Percentiles rank a stretch among this genome's conserved stretches.
Evolutionary conservation across 805 yeast genomes (phyloP).

Genomic region (Yueomyces sinensis): DNA sequence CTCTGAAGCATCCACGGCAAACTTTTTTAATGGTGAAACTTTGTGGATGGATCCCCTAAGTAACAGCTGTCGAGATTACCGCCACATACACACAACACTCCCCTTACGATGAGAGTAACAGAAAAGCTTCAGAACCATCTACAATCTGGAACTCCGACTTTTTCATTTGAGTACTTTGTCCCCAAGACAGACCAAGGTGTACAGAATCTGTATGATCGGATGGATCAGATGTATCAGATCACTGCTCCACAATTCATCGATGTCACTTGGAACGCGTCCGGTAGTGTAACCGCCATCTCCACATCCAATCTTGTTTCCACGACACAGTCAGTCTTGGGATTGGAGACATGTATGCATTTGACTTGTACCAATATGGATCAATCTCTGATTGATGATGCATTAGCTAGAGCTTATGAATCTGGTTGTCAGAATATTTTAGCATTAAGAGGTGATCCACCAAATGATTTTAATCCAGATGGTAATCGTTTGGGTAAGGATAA

Average conservation of each 20-base stretch:
- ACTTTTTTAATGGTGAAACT: too few relatives aligned
- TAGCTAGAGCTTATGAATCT: slow-evolving; percentile 69
- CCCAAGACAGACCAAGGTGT: slow-evolving; percentile 97
- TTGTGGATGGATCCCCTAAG: too few relatives aligned
- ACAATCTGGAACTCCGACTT: slow-evolving; percentile 40
- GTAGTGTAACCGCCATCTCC: slow-evolving; percentile 58
- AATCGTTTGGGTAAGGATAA: slow-evolving; percentile 28
- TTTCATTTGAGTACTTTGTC: slow-evolving; percentile 92
- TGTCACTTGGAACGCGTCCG: slow-evolving; percentile 97
- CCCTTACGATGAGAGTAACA: slow-evolving; percentile 31
- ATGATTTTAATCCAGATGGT: slow-evolving; percentile 23
- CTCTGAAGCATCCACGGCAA: too few relatives aligned
- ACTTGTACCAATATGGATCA: slow-evolving; percentile 93
- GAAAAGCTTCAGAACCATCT: slow-evolving; percentile 25
- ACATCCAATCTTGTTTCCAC: slow-evolving; percentile 78
- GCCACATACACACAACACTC: too few relatives aligned
- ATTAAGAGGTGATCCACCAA: slow-evolving; percentile 89
- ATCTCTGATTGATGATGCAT: slow-evolving; percentile 68
- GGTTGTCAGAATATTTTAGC: slow-evolving; percentile 96
- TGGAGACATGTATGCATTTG: slow-evolving; percentile 96
- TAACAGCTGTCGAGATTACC: too few relatives aligned
- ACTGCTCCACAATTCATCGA: slow-evolving; percentile 80
- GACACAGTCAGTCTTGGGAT: slow-evolving; percentile 76
- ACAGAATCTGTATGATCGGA: slow-evolving; percentile 87
- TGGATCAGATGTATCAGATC: slow-evolving; percentile 92